Percentiles rank a stretch among this genome's conserved stretches.
Conservation (phyloP, 1,284 basidiomycete species). For the Ganoderma leucocontextum region DNA sequence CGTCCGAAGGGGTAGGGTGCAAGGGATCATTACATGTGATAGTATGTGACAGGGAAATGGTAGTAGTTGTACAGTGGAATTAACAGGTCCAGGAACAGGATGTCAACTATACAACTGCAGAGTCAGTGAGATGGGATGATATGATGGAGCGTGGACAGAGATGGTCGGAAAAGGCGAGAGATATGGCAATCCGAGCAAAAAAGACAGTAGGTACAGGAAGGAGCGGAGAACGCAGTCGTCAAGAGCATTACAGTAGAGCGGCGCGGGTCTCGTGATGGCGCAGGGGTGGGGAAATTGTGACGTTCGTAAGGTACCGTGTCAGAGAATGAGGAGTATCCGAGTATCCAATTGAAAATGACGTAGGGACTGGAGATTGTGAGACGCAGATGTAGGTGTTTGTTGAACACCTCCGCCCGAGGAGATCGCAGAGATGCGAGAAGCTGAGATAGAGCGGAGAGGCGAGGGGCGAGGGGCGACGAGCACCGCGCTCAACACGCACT, state of each 20-base stretch:
- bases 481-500: background rate
- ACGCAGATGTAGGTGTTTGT: background rate
- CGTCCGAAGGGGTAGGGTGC: background rate
- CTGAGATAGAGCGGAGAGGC: background rate
- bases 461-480: background rate
- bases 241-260: background rate
- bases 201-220: background rate
- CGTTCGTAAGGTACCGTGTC: slow-evolving; percentile 7
- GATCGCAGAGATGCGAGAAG: background rate
- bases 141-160: background rate
- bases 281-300: background rate
- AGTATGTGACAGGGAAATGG: background rate
- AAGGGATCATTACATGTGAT: background rate
- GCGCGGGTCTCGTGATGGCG: background rate
- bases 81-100: background rate
- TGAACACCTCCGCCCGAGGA: background rate
- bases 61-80: slow-evolving; percentile 1
- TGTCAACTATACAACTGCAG: slow-evolving; percentile 3
- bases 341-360: background rate
- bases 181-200: background rate
- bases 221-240: background rate
- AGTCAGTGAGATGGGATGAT: slow-evolving; percentile 1
- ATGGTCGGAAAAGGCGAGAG: background rate
- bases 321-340: slow-evolving; percentile 2
- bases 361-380: background rate